Conservation (phyloP, 192 early-diverging fungal species). For the Podila clonocystis region DNA sequence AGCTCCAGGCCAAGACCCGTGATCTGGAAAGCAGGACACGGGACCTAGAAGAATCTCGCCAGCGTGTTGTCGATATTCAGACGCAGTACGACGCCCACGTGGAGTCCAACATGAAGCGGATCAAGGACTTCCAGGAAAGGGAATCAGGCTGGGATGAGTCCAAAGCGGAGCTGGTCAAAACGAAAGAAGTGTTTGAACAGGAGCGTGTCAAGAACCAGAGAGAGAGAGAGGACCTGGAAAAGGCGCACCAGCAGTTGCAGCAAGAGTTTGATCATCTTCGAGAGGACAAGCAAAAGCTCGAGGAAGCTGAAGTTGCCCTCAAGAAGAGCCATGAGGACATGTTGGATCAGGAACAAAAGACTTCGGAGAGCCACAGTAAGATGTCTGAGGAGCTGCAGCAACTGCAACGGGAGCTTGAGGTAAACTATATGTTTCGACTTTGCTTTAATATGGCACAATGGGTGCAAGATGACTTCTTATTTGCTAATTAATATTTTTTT, state of each 20-base stretch:
- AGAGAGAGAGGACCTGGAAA: slow-evolving; percentile 17
- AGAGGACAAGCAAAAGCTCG: slow-evolving; percentile 5
- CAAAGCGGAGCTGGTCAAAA: slow-evolving; percentile 16
- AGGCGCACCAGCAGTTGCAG: slow-evolving; percentile 9
- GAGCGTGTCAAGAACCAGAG: slow-evolving; percentile 7
- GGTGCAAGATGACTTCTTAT: too few species aligned
- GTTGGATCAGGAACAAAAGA: too few species aligned
- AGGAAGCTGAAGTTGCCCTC: background rate
- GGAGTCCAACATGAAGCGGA: slow-evolving; percentile 40
- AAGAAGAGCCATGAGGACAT: slow-evolving; percentile 1
- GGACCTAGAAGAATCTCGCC: slow-evolving; percentile 34
- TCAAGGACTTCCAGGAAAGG: slow-evolving; percentile 47
- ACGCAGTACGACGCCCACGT: slow-evolving; percentile 48
- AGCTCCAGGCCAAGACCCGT: slow-evolving; percentile 9
- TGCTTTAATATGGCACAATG: too few species aligned
- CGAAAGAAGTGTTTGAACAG: slow-evolving; percentile 24
- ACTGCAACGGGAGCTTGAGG: background rate
- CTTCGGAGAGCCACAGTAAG: background rate
- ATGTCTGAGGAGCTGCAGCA: background rate
- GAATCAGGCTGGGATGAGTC: slow-evolving; percentile 32
- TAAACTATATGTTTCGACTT: background rate
- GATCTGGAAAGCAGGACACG: slow-evolving; percentile 14
- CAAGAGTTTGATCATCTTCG: slow-evolving; percentile 4
- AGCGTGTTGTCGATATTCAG: slow-evolving; percentile 31
- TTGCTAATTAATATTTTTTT: too few species aligned